Base-by-base conservation (phyloP, 129 eudicot species). In the Scalesia atractyloides region DNA sequence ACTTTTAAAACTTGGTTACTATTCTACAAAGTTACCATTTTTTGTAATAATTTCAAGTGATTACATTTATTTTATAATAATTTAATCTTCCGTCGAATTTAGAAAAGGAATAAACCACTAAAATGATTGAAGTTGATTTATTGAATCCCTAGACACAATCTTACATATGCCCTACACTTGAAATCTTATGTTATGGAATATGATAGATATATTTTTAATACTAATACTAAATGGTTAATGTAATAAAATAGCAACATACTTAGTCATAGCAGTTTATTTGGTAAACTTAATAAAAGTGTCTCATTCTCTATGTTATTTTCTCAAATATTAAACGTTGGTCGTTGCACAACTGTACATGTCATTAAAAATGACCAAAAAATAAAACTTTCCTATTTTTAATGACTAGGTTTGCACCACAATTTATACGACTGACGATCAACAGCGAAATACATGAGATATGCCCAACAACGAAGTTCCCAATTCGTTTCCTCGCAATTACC, bases 331-430 rank as follows among this genome's bases (percentile, higher is more conserved):
- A 56, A 56, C 36, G 33, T 56, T 56, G 22, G 33, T 19, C 62
- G 4, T 56, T 56, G 62, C 10, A 19, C n/a, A 16, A 50, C 11
- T 41, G 46, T 41, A 41, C 46, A 41, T 5, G 43, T 4, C 7
- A n/a, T 0, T 4, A 14, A 49, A 49, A 4, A 49, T 49, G 54
- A 49, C 54, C 46, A 8, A 41, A 6, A 47, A 49, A 49, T 49
- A 15, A 3, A 49, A 14, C 15, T 49, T 49, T n/a, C 20, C 56
- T 50, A 5, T 0, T 6, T 50, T 50, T 50, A 5, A 50, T 50
- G 56, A 50, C 56, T 50, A 50, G 20, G 56, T 50, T 50, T 15
- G 19, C 56, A 50, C 56, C 56, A 50, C 56, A 50, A n/a, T n/a
- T n/a, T 50, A 50, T 50, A 50, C 56, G n/a, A 49, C 52, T n/a